A percentile compares a stretch with the other conserved stretches of the same genome.
Evolutionary conservation across 2,329 filamentous ascomycete genomes (phyloP).

Genomic region (Neonectria neomacrospora): DNA sequence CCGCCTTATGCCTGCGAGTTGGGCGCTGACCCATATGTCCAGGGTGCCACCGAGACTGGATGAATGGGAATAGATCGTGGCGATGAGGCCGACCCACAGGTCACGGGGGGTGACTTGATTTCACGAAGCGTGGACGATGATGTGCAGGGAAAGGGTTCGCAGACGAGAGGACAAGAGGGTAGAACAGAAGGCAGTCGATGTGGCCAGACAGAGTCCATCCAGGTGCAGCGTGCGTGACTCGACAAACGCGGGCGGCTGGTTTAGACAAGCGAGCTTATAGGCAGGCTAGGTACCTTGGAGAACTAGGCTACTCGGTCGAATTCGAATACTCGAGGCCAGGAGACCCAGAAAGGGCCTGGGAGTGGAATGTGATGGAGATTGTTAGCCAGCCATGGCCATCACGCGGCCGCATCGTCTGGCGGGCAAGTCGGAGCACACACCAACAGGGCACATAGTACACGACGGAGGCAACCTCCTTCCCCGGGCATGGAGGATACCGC

Average conservation of each 20-base stretch:
- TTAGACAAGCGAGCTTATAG: not conserved
- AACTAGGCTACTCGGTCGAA: conserved; percentile 3
- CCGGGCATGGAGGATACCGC: no score
- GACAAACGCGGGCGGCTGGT: conserved; percentile 8
- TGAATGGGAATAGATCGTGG: not conserved
- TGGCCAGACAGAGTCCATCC: conserved; percentile 7
- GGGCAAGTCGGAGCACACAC: conserved; percentile 4
- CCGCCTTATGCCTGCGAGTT: conserved; percentile 16
- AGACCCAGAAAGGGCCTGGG: not conserved
- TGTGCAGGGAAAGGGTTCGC: conserved; percentile 16
- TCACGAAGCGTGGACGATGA: conserved; percentile 12
- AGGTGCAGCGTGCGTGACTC: conserved; percentile 14
- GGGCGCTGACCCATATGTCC: conserved; percentile 8
- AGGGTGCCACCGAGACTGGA: conserved; percentile 11
- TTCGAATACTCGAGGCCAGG: conserved; percentile 1
- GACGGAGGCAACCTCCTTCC: not conserved
- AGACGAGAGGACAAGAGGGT: conserved; percentile 6
- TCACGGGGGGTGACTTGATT: conserved; percentile 8
- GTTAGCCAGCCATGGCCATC: conserved; percentile 1
- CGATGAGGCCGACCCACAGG: conserved; percentile 2
- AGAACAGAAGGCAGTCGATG: not conserved
- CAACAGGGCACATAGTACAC: not conserved
- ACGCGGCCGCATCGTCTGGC: conserved; percentile 14
- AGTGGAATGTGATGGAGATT: not conserved
- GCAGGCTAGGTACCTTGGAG: conserved; percentile 4